Percentiles rank a stretch among this genome's conserved stretches.
Evolutionary conservation across 2,329 filamentous ascomycete genomes (phyloP).

Genomic region (Claviceps quebecensis): DNA sequence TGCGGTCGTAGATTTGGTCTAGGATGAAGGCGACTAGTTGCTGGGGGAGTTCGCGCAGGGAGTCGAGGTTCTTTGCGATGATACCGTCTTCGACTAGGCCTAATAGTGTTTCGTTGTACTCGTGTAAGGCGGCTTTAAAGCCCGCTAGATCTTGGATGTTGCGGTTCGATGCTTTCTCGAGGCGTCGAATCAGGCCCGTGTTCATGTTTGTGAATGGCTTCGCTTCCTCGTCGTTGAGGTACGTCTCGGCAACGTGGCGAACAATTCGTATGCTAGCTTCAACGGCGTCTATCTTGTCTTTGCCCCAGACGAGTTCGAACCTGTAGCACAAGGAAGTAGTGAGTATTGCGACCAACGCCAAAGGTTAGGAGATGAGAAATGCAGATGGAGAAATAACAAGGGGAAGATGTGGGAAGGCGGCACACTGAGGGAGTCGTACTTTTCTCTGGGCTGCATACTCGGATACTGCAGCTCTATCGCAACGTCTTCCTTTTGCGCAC

Average conservation of each 20-base stretch:
- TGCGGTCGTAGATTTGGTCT: slow-evolving; percentile 79
- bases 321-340: slow-evolving; percentile 10
- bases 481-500: slow-evolving; percentile 37
- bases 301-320: slow-evolving; percentile 57
- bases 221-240: slow-evolving; percentile 58
- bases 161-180: slow-evolving; percentile 60
- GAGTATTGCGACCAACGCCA: background rate
- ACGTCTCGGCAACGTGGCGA: slow-evolving; percentile 56
- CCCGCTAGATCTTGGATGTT: slow-evolving; percentile 49
- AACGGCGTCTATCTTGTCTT: slow-evolving; percentile 65
- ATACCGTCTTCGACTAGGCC: slow-evolving; percentile 54
- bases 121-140: slow-evolving; percentile 58
- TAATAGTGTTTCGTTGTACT: slow-evolving; percentile 63
- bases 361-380: background rate
- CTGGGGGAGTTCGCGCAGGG: slow-evolving; percentile 53
- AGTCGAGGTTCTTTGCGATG: slow-evolving; percentile 57
- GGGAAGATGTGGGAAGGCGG: background rate
- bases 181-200: slow-evolving; percentile 58
- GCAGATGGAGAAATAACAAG: background rate
- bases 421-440: slow-evolving; percentile 26
- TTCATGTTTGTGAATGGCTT: slow-evolving; percentile 56
- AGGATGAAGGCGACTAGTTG: slow-evolving; percentile 69
- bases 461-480: slow-evolving; percentile 71
- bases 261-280: slow-evolving; percentile 60
- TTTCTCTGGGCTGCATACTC: slow-evolving; percentile 54